Evolutionary conservation across 2,329 filamentous ascomycete species (phyloP), one percentile per base, ranked within the genome.

Genomic region (Sordariomycetes sp.): DNA sequence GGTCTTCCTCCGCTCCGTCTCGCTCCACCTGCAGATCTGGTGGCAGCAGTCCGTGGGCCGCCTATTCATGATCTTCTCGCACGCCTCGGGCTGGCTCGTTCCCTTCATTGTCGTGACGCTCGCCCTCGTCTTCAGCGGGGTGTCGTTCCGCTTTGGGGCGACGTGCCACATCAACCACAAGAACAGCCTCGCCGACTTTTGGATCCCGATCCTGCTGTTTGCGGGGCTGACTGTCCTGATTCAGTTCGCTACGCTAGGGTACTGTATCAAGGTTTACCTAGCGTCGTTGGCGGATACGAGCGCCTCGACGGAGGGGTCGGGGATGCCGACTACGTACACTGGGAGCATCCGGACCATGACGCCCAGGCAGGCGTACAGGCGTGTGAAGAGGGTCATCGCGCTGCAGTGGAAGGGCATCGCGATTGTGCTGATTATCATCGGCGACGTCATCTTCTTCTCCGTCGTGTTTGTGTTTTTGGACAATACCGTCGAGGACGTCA

Each of bases 1-100:
- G 92, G 83, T 91, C 61, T 95, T 96, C 68, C 79, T 96, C 60
- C 84, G 94, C 61, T 88, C 92, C 0, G 73, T 97, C 36, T 95
- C 90, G 4, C 85, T 99, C 64, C 94, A 99, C 70, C 82, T 99
- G 28, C 94, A 97, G 70, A 96, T 99, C 62, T 96, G 91, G 75
- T 99, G 94, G 94, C 90, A 97, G 69, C 79, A 95, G 36, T 84
- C 92, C 8, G 88, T 95, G 3, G 94, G 94, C 45, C 81, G 84
- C 52, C 87, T 80, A 64, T 97, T 96, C 71, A 96, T 96, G 83
- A 90, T 89, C 76, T 80, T 82, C 62, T 85, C 92, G 2, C 84
- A 96, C 65, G 78, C 80, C 17, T 74, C 85, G 10, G 94, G 94
- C 60, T 96, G 92, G 88, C 87, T 87, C 20, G 78, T 97, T 52